Conservation (phyloP, 2,329 filamentous ascomycete species). For the Fusarium sublunatum region DNA sequence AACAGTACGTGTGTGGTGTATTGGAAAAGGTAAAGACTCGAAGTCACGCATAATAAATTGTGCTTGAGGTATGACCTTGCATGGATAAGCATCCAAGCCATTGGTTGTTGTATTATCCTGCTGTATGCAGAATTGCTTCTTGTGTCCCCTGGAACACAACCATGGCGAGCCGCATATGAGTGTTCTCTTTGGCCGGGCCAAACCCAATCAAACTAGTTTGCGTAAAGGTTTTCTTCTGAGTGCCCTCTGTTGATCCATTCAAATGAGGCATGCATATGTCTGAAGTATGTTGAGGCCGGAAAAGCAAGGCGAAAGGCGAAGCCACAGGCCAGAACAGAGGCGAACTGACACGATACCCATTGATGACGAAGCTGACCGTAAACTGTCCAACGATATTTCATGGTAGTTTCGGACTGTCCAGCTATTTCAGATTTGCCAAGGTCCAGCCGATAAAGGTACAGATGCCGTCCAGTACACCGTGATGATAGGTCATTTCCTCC, state of each 20-base stretch:
- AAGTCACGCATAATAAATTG: background rate
- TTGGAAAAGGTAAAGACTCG: slow-evolving; percentile 2
- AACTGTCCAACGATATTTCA: background rate
- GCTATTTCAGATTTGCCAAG: background rate
- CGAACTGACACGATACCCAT: slow-evolving; percentile 5
- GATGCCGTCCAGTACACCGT: slow-evolving; percentile 4
- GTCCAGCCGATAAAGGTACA: background rate
- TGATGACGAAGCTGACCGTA: background rate
- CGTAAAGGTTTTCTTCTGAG: slow-evolving; percentile 13
- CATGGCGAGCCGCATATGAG: slow-evolving; percentile 40
- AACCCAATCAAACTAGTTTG: slow-evolving; percentile 30
- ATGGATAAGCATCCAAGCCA: slow-evolving; percentile 1
- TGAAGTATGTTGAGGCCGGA: slow-evolving; percentile 4
- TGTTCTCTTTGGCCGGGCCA: slow-evolving; percentile 25
- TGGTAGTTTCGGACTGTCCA: background rate
- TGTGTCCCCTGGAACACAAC: slow-evolving; percentile 33
- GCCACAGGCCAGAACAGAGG: background rate
- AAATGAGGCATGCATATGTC: slow-evolving; percentile 15
- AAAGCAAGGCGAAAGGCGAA: slow-evolving; percentile 10
- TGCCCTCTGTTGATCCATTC: slow-evolving; percentile 15
- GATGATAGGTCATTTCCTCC: slow-evolving; percentile 14
- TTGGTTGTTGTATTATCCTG: slow-evolving; percentile 24
- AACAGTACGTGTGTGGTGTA: slow-evolving; percentile 5
- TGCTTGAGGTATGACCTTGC: slow-evolving; percentile 11
- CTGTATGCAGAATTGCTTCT: slow-evolving; percentile 18